Evolutionary conservation across 1,284 basidiomycete species (phyloP).

Genomic region (Ceratobasidium sp.): DNA sequence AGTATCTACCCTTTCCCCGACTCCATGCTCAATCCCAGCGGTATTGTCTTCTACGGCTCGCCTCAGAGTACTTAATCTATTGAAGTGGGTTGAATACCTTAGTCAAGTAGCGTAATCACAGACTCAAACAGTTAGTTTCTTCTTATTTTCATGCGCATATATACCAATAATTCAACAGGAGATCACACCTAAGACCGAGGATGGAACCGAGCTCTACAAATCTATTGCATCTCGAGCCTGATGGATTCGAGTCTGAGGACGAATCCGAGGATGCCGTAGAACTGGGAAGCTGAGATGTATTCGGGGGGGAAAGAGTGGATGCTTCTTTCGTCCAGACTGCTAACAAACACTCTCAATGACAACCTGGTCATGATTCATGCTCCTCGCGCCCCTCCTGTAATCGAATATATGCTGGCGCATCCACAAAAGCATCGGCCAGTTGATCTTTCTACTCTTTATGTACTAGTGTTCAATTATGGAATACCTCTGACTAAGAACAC

Average conservation of each 20-base stretch:
- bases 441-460: not conserved
- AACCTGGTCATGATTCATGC: not conserved
- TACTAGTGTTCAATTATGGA: constrained; percentile 6
- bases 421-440: not conserved
- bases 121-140: no score
- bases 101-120: no score
- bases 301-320: constrained; percentile 20
- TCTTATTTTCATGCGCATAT: no score
- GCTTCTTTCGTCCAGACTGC: not conserved
- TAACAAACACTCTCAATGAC: not conserved
- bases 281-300: constrained; percentile 8
- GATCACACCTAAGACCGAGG: no score
- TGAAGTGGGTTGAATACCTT: no score
- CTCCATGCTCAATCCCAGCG: not conserved
- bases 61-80: constrained; percentile 1
- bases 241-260: not conserved
- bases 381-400: not conserved
- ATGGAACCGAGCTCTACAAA: no score
- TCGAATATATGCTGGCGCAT: not conserved
- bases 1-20: constrained; percentile 17
- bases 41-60: constrained; percentile 23
- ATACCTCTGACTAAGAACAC: not conserved
- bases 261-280: not conserved
- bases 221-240: no score
- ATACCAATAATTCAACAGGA: no score